A percentile compares a stretch with the other conserved stretches of the same genome.
Evolutionary conservation across 2,329 filamentous ascomycete genomes (phyloP).

Genomic region (Cladosporium sp.): DNA sequence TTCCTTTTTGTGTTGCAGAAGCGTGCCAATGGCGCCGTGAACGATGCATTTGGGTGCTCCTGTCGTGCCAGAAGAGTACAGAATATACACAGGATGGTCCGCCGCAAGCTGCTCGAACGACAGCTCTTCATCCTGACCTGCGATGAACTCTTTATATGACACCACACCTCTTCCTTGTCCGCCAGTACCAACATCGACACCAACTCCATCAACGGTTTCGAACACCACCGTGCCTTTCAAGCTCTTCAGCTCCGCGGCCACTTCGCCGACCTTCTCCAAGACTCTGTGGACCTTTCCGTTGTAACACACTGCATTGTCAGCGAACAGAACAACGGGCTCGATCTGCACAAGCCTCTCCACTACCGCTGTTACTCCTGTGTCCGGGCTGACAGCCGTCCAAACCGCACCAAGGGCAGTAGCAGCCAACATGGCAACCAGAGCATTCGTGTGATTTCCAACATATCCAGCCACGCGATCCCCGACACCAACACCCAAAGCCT

Average conservation of each 20-base stretch:
- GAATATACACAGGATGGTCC: slow-evolving; percentile 87
- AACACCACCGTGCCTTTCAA: slow-evolving; percentile 74
- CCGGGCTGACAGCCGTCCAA: slow-evolving; percentile 91
- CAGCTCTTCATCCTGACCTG: slow-evolving; percentile 21
- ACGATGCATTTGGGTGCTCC: slow-evolving; percentile 88
- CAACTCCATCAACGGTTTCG: slow-evolving; percentile 54
- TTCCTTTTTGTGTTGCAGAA: slow-evolving; percentile 97
- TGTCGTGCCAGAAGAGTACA: slow-evolving; percentile 92
- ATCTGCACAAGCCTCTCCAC: slow-evolving; percentile 86
- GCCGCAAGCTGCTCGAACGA: slow-evolving; percentile 75
- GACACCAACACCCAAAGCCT: slow-evolving; percentile 61
- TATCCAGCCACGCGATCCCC: slow-evolving; percentile 69
- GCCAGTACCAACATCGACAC: slow-evolving; percentile 9
- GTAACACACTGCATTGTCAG: slow-evolving; percentile 85
- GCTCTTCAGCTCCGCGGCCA: slow-evolving; percentile 66
- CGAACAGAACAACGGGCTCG: slow-evolving; percentile 76
- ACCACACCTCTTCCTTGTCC: slow-evolving; percentile 12
- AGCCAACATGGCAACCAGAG: slow-evolving; percentile 83
- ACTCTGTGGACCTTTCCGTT: slow-evolving; percentile 89
- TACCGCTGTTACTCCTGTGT: slow-evolving; percentile 88
- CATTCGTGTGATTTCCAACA: slow-evolving; percentile 85
- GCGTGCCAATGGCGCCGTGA: slow-evolving; percentile 83
- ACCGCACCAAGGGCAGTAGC: slow-evolving; percentile 79
- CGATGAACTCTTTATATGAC: slow-evolving; percentile 19
- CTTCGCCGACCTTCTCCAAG: slow-evolving; percentile 73